A percentile compares a stretch with the other conserved stretches of the same genome.
Conservation (phyloP, 2,329 filamentous ascomycete species). For the Nemania serpens region DNA sequence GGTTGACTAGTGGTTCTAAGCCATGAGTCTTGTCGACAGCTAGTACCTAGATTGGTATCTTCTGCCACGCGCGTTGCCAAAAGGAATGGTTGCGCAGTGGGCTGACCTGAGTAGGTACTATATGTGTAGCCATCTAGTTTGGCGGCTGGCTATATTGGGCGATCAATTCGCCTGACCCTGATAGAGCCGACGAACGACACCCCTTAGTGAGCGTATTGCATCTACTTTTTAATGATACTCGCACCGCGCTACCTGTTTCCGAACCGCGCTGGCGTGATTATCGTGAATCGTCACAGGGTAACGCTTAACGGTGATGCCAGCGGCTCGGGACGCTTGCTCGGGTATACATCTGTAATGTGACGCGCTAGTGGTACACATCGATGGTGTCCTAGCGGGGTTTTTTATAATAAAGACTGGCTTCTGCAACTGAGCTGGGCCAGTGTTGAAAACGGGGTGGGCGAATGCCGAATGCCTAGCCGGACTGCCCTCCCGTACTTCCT, state of each 20-base stretch:
- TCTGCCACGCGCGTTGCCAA: background rate
- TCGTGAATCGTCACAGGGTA: background rate
- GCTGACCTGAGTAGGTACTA: no score
- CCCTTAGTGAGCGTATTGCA: background rate
- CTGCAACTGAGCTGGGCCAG: background rate
- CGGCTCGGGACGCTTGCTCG: background rate
- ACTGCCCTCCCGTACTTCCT: slow-evolving; percentile 45
- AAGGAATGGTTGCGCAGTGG: no score
- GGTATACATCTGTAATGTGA: background rate
- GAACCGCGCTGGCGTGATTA: background rate
- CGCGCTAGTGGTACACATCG: background rate
- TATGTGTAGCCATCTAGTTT: no score
- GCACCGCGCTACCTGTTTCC: background rate
- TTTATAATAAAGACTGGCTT: background rate
- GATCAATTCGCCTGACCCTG: background rate
- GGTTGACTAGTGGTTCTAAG: background rate
- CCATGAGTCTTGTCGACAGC: background rate
- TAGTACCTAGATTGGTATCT: background rate
- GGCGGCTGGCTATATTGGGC: background rate
- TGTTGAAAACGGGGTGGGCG: background rate
- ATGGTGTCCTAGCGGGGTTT: slow-evolving; percentile 3
- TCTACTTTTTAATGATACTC: background rate
- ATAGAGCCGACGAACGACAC: background rate
- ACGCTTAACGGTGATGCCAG: background rate
- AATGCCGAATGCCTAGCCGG: slow-evolving; percentile 26